phyloP scores from a whole-genome alignment of 768 basidiomycete species.

The Rhodotorula kratochvilovae region DNA sequence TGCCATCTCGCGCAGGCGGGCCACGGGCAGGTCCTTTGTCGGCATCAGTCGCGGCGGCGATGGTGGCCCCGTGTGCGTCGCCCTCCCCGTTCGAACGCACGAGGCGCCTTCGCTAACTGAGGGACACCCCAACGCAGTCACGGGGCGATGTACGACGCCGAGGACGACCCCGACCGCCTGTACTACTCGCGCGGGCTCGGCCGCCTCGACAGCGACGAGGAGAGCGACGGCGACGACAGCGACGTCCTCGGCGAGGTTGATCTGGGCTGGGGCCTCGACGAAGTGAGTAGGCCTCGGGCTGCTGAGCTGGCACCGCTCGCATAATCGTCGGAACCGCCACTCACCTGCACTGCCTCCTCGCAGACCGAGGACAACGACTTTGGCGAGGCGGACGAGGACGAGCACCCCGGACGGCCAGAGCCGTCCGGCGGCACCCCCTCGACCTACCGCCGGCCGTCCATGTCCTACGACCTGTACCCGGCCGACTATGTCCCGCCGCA shows the following conservation, averaged over 20 bases:
- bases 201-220: slow-evolving; percentile 53
- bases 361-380: slow-evolving; percentile 18
- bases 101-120: background rate
- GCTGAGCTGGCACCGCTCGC: background rate
- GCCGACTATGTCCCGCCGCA: slow-evolving; percentile 8
- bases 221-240: slow-evolving; percentile 32
- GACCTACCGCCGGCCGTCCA: slow-evolving; percentile 25
- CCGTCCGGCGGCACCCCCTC: background rate
- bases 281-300: slow-evolving; percentile 11
- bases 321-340: no score
- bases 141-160: slow-evolving; percentile 28
- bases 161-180: slow-evolving; percentile 71
- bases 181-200: slow-evolving; percentile 69
- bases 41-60: slow-evolving; percentile 30
- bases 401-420: slow-evolving; percentile 11
- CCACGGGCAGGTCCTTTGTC: slow-evolving; percentile 22
- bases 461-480: slow-evolving; percentile 33
- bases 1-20: slow-evolving; percentile 24
- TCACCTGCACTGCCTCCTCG: background rate
- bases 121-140: slow-evolving; percentile 1
- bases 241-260: slow-evolving; percentile 25
- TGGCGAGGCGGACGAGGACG: slow-evolving; percentile 15
- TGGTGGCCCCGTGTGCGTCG: slow-evolving; percentile 30
- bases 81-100: background rate
- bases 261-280: slow-evolving; percentile 19